Evolutionary conservation across 2,329 filamentous ascomycete genomes (phyloP).

Genomic region (Aspergillus spinulosporus): DNA sequence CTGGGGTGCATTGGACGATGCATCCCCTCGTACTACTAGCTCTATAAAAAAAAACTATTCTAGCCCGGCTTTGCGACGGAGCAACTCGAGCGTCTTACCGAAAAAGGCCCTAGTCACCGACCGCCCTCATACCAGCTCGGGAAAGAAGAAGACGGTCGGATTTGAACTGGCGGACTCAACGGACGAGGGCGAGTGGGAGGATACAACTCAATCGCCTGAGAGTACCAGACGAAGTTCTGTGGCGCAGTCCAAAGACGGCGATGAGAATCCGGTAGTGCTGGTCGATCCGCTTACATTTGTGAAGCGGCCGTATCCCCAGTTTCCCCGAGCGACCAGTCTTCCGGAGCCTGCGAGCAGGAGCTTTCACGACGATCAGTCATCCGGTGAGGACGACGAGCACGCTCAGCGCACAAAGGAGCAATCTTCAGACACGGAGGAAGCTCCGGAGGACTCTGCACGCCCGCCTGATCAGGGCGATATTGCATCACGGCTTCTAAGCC

Average conservation of each 20-base stretch:
- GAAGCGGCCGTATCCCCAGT: slow-evolving; percentile 42
- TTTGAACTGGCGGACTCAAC: slow-evolving; percentile 49
- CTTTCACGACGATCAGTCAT: slow-evolving; percentile 29
- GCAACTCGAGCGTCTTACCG: slow-evolving; percentile 36
- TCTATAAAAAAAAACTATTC: slow-evolving; percentile 50
- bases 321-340: slow-evolving; percentile 40
- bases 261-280: slow-evolving; percentile 36
- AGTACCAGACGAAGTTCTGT: slow-evolving; percentile 49
- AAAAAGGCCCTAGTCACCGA: slow-evolving; percentile 43
- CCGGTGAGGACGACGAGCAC: slow-evolving; percentile 26
- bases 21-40: slow-evolving; percentile 30
- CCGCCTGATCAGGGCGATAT: slow-evolving; percentile 38
- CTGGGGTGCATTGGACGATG: slow-evolving; percentile 43
- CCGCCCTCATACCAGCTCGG: slow-evolving; percentile 36
- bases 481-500: slow-evolving; percentile 39
- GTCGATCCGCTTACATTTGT: slow-evolving; percentile 44
- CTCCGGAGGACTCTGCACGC: slow-evolving; percentile 22
- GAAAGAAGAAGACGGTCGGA: slow-evolving; percentile 49
- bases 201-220: slow-evolving; percentile 50
- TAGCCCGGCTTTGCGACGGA: slow-evolving; percentile 43
- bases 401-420: neutral
- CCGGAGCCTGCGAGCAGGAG: slow-evolving; percentile 39
- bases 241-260: slow-evolving; percentile 37
- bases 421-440: slow-evolving; percentile 21
- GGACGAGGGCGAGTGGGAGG: slow-evolving; percentile 51